Evolutionary conservation across 2,329 filamentous ascomycete species (phyloP).

Genomic region (Diaporthe ampelina): DNA sequence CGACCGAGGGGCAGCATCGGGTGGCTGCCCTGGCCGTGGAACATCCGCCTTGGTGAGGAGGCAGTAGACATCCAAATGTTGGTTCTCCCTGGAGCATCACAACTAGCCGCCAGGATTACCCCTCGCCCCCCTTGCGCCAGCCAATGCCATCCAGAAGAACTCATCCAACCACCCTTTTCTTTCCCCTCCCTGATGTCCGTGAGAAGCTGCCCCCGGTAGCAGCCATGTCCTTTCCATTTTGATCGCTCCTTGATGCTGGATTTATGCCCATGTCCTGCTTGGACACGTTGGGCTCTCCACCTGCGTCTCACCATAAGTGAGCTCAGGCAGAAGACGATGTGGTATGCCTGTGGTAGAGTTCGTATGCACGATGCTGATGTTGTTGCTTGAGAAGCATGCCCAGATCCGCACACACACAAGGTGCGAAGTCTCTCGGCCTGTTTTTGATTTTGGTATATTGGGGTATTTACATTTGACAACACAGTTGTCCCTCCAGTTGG

Average conservation of each 20-base stretch:
- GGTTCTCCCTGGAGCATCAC: no score
- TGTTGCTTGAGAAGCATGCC: not conserved
- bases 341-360: not conserved
- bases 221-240: not conserved
- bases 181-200: not conserved
- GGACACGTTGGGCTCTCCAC: no score
- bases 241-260: not conserved
- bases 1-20: no score
- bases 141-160: no score
- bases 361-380: not conserved
- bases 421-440: slow-evolving; percentile 37
- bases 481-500: no score
- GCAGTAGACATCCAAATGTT: no score
- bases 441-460: slow-evolving; percentile 37
- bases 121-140: not conserved
- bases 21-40: no score
- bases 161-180: no score
- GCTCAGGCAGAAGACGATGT: not conserved
- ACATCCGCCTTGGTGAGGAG: no score
- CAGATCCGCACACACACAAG: slow-evolving; percentile 11
- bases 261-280: no score
- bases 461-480: slow-evolving; percentile 32
- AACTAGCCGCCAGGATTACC: not conserved
- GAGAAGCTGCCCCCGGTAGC: no score
- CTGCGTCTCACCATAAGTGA: no score